Conservation (phyloP, 768 basidiomycete genomes). For the Cyathus striatus region DNA sequence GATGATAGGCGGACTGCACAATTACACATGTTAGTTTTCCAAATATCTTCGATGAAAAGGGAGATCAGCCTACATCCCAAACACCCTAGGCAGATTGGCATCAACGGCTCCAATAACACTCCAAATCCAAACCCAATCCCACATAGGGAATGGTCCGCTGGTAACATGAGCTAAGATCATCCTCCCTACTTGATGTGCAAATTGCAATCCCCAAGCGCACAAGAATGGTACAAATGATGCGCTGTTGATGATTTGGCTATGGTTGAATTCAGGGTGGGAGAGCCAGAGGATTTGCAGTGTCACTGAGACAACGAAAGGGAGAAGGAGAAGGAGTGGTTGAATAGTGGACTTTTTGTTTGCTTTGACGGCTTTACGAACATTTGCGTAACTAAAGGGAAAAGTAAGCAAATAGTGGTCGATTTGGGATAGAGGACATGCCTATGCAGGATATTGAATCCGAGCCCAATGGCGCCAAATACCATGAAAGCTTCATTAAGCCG, state of each 20-base stretch:
- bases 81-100: constrained; percentile 67
- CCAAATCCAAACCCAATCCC: constrained; percentile 87
- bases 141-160: constrained; percentile 74
- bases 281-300: constrained; percentile 82
- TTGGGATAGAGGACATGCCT: constrained; percentile 35
- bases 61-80: constrained; percentile 51
- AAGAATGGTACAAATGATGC: constrained; percentile 82
- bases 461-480: constrained; percentile 64
- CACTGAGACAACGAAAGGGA: constrained; percentile 75
- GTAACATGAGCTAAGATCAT: constrained; percentile 95
- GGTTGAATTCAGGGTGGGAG: constrained; percentile 52
- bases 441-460: constrained; percentile 76
- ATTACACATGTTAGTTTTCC: background rate
- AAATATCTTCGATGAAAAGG: constrained; percentile 3
- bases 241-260: constrained; percentile 70
- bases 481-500: constrained; percentile 86
- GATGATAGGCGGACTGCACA: constrained; percentile 57
- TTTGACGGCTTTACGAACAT: constrained; percentile 64
- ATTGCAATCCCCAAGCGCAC: constrained; percentile 89
- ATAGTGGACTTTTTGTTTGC: constrained; percentile 26
- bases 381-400: constrained; percentile 52
- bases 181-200: constrained; percentile 84
- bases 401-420: background rate
- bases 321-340: constrained; percentile 64
- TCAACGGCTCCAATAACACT: constrained; percentile 74